Percentiles rank a stretch among this genome's conserved stretches.
Evolutionary conservation across 768 basidiomycete genomes (phyloP).

Genomic region (Vararia minispora): DNA sequence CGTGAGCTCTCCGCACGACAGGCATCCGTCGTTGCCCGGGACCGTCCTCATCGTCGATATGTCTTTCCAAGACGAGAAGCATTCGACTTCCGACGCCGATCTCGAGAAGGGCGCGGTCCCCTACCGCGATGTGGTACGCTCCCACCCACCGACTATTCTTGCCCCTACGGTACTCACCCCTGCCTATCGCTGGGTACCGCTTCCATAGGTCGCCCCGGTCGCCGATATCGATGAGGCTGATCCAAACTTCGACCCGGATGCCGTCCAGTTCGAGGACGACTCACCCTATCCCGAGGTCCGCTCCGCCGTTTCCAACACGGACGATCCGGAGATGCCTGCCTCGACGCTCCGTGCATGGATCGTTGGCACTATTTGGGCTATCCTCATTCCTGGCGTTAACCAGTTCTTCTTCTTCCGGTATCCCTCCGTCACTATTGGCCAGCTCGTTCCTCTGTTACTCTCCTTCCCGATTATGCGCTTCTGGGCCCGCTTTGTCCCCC

Average conservation of each 20-base stretch:
- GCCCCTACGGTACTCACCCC: too few species aligned
- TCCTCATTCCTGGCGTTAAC: constrained; percentile 62
- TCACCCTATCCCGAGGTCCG: constrained; percentile 45
- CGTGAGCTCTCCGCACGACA: too few species aligned
- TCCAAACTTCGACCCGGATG: constrained; percentile 24
- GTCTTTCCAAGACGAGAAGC: too few species aligned
- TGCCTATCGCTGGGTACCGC: too few species aligned
- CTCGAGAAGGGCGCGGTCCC: too few species aligned
- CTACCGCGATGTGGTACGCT: too few species aligned
- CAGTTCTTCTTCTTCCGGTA: constrained; percentile 72
- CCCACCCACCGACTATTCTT: too few species aligned
- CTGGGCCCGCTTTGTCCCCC: constrained; percentile 45
- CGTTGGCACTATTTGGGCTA: constrained; percentile 33
- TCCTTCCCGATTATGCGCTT: constrained; percentile 53
- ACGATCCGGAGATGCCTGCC: constrained; percentile 30
- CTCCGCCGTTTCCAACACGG: constrained; percentile 37
- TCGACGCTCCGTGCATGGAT: constrained; percentile 27
- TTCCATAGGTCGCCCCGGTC: constrained; percentile 7
- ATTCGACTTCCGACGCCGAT: too few species aligned
- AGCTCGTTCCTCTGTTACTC: constrained; percentile 55
- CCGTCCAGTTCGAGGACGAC: constrained; percentile 27
- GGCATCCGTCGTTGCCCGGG: too few species aligned
- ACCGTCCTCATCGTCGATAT: too few species aligned
- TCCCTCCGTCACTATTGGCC: constrained; percentile 28
- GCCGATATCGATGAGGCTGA: constrained; percentile 23